Base-by-base conservation (phyloP, 495 filamentous ascomycete species). In the Tuber indicum region DNA sequence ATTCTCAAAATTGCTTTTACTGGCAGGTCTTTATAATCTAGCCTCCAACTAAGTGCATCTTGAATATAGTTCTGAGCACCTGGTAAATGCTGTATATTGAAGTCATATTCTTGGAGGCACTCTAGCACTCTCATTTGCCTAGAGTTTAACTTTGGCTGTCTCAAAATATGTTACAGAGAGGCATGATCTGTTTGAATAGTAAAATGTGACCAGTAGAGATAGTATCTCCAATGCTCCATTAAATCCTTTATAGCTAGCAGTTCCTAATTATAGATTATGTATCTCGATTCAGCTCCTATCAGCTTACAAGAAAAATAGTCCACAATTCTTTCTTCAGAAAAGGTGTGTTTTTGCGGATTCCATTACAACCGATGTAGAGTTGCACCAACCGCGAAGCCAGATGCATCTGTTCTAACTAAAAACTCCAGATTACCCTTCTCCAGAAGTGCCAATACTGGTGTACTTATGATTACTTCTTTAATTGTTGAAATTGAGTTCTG, bases 221-320 rank as follows among this genome's bases (percentile, higher is more conserved):
- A 75, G 36, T 75, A 71, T 3, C 43, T 14, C 74, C 74, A 75
- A 19, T 75, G 62, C 16, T 41, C 36, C 0, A 75, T 32, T 17
- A 62, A 9, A 47, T 75, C 74, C 41, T 32, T 42, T 14, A 75
- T 39, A 39, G 74, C 74, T 1, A 75, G 74, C 26, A 75, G 17
- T 36, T 75, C 74, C 26, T 47, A 42, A 23, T 75, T 62, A 46
- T 75, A 75, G 2, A 62, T 47, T 36, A 39, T 46, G 19, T 71
- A 75, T 3, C 49, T 1, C 0, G 36, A 21, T 17, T 72, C 49
- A 2, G 74, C 2, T 0, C 52, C n/a, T 17, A 0, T 12, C 4
- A 75, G 32, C 41, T 75, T 75, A 1, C 49, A 9, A 21, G n/a
- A 71, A 21, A 19, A 71, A 42, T 41, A 75, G 1, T 12, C 49